These are phyloP conservation scores for Meyerozyma carpophila DNA, from an alignment of 1,139 yeast genomes.

Conservation along the genomic window DNA sequence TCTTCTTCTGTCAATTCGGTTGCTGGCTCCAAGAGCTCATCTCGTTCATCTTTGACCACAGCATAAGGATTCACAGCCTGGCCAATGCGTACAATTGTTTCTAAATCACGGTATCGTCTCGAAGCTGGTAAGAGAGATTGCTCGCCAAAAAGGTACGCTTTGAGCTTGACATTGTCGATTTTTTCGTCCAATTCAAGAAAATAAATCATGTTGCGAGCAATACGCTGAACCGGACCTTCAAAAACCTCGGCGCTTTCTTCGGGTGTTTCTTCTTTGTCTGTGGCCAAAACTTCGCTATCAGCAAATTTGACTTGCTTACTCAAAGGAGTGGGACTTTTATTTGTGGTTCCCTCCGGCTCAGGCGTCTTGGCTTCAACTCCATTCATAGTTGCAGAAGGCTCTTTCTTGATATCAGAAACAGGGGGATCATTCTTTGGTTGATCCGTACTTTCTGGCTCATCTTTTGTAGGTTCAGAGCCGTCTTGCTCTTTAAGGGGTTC, in stretches of 20 bases:
- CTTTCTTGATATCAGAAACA: too few species aligned
- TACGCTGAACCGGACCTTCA: constrained; percentile 64
- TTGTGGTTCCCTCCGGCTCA: neutral
- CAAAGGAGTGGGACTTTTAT: neutral
- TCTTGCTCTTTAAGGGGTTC: too few species aligned
- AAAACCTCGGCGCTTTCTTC: constrained; percentile 18
- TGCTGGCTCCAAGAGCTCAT: constrained; percentile 30
- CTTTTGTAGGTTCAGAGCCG: too few species aligned
- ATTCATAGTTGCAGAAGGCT: too few species aligned
- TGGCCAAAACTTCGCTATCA: constrained; percentile 6
- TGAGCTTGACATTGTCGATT: constrained; percentile 23
- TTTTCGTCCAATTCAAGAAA: constrained; percentile 43
- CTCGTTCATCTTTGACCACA: constrained; percentile 29
- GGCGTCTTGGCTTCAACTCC: too few species aligned
- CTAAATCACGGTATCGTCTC: constrained; percentile 49
- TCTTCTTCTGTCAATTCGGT: constrained; percentile 32
- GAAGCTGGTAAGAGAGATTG: constrained; percentile 51
- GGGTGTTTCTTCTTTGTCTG: constrained; percentile 9
- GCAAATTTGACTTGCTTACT: constrained; percentile 1
- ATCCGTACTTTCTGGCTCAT: too few species aligned
- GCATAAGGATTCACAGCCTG: constrained; percentile 39
- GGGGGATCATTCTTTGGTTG: too few species aligned
- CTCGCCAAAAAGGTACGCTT: constrained; percentile 52
- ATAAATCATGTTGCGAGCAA: constrained; percentile 45
- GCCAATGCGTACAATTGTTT: constrained; percentile 49